Base-by-base conservation (phyloP, 2,329 filamentous ascomycete genomes). In the Pseudogymnoascus sp. region DNA sequence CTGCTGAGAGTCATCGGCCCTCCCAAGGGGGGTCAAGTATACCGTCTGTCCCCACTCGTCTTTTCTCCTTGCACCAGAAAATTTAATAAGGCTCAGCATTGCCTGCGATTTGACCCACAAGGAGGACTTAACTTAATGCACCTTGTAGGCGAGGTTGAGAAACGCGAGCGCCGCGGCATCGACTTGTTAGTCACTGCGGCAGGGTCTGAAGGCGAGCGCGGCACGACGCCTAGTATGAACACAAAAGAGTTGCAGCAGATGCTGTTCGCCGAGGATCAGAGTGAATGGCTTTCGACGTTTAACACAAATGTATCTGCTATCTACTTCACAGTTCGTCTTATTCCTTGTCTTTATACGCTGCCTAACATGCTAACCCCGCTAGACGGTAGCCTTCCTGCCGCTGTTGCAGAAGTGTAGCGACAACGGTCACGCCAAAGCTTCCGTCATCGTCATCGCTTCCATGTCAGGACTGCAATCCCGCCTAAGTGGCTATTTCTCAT, bases 251-350 rank as follows among this genome's bases (percentile, higher is more conserved):
- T 87, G 60, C 83, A 80, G 65, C 74, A 81, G 63, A 80, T 78
- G 62, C 75, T 87, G 0, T 93, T 91, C 75, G 67, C 71, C 0
- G 71, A 75, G 12, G 81, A 75, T 1, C 79, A 88, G 60, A 82
- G 88, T 38, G 82, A 87, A 66, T 93, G 89, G 90, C 80, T 80
- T 11, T 73, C 80, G 36, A 83, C 84, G 0, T 92, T 87, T 76
- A 82, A 84, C 64, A 90, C 88, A 14, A 91, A 95, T 65, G 88
- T 92, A 3, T 78, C 82, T 1, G 76, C 80, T 25, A 77, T 86
- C 0, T 87, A 85, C 74, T 86, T 87, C 72, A 82, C 80, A 47
- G 41, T 47, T n/a, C n/a, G 41, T 28, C 22, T 47, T 47, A 25
- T n/a, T n/a, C n/a, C n/a, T n/a, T n/a, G n/a, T n/a, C n/a, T n/a